Evolutionary conservation across 1,284 basidiomycete genomes (phyloP).

Genomic region (Papiliotrema flavescens): DNA sequence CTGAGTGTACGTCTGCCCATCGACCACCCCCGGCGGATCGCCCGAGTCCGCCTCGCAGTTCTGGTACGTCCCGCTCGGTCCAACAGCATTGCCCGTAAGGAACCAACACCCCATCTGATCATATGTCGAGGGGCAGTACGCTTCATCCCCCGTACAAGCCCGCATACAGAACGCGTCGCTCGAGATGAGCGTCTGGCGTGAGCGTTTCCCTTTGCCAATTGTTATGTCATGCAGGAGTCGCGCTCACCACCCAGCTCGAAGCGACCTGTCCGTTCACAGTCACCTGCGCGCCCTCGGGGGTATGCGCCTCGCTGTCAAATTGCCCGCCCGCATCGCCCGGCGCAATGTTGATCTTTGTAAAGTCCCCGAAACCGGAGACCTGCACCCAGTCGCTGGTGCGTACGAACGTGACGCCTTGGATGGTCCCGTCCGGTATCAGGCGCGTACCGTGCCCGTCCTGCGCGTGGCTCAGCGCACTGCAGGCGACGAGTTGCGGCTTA

Average conservation of each 20-base stretch:
- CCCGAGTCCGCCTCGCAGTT: slow-evolving; percentile 31
- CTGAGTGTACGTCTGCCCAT: slow-evolving; percentile 21
- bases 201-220: background rate
- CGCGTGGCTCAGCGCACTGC: background rate
- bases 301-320: slow-evolving; percentile 25
- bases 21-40: slow-evolving; percentile 26
- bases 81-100: slow-evolving; percentile 26
- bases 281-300: slow-evolving; percentile 23
- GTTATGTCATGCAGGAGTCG: too few species aligned
- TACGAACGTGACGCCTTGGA: slow-evolving; percentile 38
- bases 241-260: slow-evolving; percentile 35
- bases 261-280: slow-evolving; percentile 14
- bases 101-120: slow-evolving; percentile 36
- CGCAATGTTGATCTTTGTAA: slow-evolving; percentile 37
- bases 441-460: slow-evolving; percentile 22
- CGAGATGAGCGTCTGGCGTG: slow-evolving; percentile 31
- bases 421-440: slow-evolving; percentile 34
- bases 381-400: slow-evolving; percentile 32
- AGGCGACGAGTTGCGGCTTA: slow-evolving; percentile 5
- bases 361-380: slow-evolving; percentile 38
- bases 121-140: slow-evolving; percentile 31
- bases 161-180: slow-evolving; percentile 31
- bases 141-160: slow-evolving; percentile 32
- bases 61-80: slow-evolving; percentile 27
- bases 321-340: slow-evolving; percentile 34